Evolutionary conservation across 2,329 filamentous ascomycete genomes (phyloP).

Genomic region (Cadophora sp.): DNA sequence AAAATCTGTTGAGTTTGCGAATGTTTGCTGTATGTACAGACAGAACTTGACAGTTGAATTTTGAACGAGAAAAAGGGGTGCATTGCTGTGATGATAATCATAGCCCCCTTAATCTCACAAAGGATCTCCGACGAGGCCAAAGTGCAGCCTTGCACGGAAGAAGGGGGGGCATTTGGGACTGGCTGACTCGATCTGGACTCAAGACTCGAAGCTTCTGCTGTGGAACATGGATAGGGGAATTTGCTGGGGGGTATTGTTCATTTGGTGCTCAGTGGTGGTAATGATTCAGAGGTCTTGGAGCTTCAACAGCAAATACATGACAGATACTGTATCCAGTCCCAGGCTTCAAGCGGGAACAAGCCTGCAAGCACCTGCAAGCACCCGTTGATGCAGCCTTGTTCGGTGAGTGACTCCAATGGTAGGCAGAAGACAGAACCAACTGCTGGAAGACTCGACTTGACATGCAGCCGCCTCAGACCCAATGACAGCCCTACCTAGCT

Average conservation of each 20-base stretch:
- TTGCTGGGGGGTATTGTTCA: neutral
- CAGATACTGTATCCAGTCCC: neutral
- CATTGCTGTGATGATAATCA: neutral
- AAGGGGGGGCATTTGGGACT: neutral
- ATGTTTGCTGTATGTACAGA: neutral
- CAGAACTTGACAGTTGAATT: neutral
- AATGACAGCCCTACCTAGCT: neutral
- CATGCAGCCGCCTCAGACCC: slow-evolving; percentile 14
- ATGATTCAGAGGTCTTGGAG: neutral
- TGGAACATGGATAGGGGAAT: neutral
- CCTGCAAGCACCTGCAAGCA: neutral
- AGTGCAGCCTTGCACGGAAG: slow-evolving; percentile 13
- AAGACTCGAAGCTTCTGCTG: slow-evolving; percentile 4
- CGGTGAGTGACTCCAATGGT: slow-evolving; percentile 31
- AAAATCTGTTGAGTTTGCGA: neutral
- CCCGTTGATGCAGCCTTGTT: slow-evolving; percentile 29
- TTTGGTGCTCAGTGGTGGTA: no score
- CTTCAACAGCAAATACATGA: neutral
- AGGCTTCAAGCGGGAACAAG: neutral
- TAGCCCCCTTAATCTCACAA: slow-evolving; percentile 10
- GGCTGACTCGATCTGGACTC: neutral
- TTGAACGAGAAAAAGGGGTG: neutral
- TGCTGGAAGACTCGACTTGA: slow-evolving; percentile 14
- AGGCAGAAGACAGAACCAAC: neutral
- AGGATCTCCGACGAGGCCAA: slow-evolving; percentile 12